Evolutionary conservation across 2,329 filamentous ascomycete genomes (phyloP).

Genomic region (Colletotrichum australisinense): DNA sequence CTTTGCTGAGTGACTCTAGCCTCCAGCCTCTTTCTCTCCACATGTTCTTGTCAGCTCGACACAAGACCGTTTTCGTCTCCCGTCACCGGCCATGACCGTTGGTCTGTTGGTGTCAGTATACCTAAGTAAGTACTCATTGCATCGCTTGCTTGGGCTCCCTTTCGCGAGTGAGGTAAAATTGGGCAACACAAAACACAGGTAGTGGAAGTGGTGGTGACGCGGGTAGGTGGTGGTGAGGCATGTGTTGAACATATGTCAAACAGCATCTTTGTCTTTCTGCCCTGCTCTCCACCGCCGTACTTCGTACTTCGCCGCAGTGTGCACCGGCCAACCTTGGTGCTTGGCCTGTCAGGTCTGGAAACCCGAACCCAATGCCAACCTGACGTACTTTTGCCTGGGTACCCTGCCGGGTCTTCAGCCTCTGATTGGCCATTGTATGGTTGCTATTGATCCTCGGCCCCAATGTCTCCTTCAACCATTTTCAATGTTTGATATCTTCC

Average conservation of each 20-base stretch:
- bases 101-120: not conserved
- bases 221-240: not conserved
- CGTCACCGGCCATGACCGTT: not conserved
- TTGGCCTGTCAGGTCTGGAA: slow-evolving; percentile 1
- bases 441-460: not conserved
- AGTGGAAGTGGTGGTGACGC: not conserved
- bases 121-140: not conserved
- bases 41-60: not conserved
- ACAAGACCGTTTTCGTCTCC: not conserved
- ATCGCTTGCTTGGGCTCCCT: not conserved
- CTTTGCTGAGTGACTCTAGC: not conserved
- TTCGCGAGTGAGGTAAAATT: not conserved
- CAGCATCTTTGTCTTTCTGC: not conserved
- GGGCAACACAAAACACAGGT: not conserved
- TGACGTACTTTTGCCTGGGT: slow-evolving; percentile 16
- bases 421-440: not conserved
- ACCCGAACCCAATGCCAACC: slow-evolving; percentile 14
- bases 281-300: not conserved
- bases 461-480: not conserved
- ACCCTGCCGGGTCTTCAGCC: not conserved
- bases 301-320: not conserved
- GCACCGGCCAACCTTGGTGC: slow-evolving; percentile 5
- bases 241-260: not conserved
- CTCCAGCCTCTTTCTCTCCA: not conserved
- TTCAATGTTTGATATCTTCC: not conserved